A percentile compares a stretch with the other conserved stretches of the same genome.
These are phyloP conservation scores for Neolecta irregularis DNA, from an alignment of 1,139 yeast genomes.

Conservation along the genomic window DNA sequence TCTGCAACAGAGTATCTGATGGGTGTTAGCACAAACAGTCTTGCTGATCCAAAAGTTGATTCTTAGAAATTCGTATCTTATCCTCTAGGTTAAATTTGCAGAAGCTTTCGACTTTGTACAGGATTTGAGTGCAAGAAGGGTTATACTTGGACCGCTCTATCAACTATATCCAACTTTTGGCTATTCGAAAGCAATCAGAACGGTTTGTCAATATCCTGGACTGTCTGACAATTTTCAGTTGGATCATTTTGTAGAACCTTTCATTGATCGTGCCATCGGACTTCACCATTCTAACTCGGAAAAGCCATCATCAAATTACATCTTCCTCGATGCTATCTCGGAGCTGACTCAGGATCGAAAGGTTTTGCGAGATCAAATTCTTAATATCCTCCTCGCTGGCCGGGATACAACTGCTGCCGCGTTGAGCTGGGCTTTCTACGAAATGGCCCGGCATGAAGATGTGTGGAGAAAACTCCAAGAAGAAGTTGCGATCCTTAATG, in stretches of 20 bases:
- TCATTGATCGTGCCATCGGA: conserved; percentile 21
- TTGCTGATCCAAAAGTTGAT: conserved; percentile 22
- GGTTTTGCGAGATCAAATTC: conserved; percentile 39
- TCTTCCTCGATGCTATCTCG: conserved; percentile 37
- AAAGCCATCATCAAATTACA: conserved; percentile 25
- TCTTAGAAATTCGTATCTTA: too few relatives aligned
- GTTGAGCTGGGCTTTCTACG: conserved; percentile 31
- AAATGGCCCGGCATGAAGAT: conserved; percentile 32
- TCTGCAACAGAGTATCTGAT: conserved; percentile 45
- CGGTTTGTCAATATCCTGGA: conserved; percentile 13
- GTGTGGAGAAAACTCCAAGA: conserved; percentile 29
- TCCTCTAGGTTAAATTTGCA: conserved; percentile 31
- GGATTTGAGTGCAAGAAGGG: conserved; percentile 27
- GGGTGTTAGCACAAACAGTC: conserved; percentile 37
- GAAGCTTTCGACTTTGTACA: conserved; percentile 32
- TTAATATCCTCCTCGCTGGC: conserved; percentile 30
- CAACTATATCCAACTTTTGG: conserved; percentile 24
- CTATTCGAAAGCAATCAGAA: conserved; percentile 25
- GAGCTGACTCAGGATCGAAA: conserved; percentile 38
- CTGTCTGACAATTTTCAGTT: too few relatives aligned
- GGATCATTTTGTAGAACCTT: conserved; percentile 24
- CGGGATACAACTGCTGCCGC: conserved; percentile 11
- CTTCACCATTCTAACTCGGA: conserved; percentile 2
- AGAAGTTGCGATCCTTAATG: conserved; percentile 18
- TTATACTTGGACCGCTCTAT: conserved; percentile 28